These are phyloP conservation scores for Monilinia fructigena DNA, from an alignment of 2,329 filamentous ascomycete genomes.

Conservation along the genomic window DNA sequence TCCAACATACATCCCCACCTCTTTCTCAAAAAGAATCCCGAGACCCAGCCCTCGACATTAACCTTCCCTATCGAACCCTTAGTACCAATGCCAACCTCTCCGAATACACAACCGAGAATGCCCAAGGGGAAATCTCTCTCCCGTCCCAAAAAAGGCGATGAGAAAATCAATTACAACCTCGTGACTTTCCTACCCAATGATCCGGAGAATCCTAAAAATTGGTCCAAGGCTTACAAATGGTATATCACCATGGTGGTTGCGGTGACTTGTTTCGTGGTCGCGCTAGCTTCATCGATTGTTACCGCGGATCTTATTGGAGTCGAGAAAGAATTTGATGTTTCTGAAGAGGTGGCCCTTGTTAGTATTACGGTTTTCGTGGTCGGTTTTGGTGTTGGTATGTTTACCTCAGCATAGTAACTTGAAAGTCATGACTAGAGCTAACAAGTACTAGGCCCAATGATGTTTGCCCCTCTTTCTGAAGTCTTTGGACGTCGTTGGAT, in stretches of 20 bases:
- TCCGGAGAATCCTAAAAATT: slow-evolving; percentile 81
- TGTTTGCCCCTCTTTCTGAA: slow-evolving; percentile 51
- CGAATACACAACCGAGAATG: slow-evolving; percentile 65
- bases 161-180: slow-evolving; percentile 50
- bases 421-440: slow-evolving; percentile 24
- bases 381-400: slow-evolving; percentile 72
- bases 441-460: too few species aligned
- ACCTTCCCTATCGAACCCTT: slow-evolving; percentile 66
- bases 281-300: slow-evolving; percentile 68
- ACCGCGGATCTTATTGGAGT: slow-evolving; percentile 72
- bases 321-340: slow-evolving; percentile 62
- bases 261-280: slow-evolving; percentile 66
- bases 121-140: slow-evolving; percentile 54
- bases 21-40: slow-evolving; percentile 34
- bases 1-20: not conserved
- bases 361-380: slow-evolving; percentile 76
- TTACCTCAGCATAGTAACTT: not conserved
- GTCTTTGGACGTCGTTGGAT: slow-evolving; percentile 70
- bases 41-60: slow-evolving; percentile 44
- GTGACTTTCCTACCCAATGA: slow-evolving; percentile 69
- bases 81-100: slow-evolving; percentile 59
- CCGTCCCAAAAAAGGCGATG: not conserved
- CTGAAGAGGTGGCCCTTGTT: slow-evolving; percentile 69
- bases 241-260: slow-evolving; percentile 84
- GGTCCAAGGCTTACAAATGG: slow-evolving; percentile 77